Conservation (phyloP, 75 land plant species). For the Selaginella tamariscina region DNA sequence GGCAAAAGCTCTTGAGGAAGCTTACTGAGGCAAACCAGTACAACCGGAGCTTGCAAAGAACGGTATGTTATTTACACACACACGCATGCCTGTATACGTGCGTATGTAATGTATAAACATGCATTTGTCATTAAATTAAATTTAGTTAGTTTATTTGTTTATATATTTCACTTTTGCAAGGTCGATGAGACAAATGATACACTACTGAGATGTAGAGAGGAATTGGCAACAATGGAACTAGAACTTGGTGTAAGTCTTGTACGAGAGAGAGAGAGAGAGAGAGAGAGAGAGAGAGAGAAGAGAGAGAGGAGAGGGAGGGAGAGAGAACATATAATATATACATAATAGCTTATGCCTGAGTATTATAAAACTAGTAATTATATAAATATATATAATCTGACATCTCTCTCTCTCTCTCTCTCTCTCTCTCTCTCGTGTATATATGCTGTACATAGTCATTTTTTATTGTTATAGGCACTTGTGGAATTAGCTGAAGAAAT, state of each 20-base stretch:
- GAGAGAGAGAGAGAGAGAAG: no score
- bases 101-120: background rate
- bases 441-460: background rate
- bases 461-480: constrained; percentile 30
- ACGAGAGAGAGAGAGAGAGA: no score
- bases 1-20: constrained; percentile 44
- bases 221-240: constrained; percentile 52
- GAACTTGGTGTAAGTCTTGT: constrained; percentile 72
- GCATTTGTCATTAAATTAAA: background rate
- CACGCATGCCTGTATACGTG: background rate
- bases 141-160: background rate
- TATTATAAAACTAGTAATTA: background rate
- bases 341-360: background rate
- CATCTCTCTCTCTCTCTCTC: background rate
- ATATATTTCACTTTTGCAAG: constrained; percentile 22
- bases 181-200: constrained; percentile 40
- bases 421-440: background rate
- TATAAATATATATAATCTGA: background rate
- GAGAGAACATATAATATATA: background rate
- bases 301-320: no score
- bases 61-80: constrained; percentile 33
- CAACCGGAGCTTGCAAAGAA: constrained; percentile 58
- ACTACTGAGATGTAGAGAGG: constrained; percentile 39
- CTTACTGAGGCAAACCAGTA: constrained; percentile 82
- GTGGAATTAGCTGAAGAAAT: constrained; percentile 62